These are phyloP conservation scores for Cyberlindnera japonica DNA, from an alignment of 805 yeast species.

Conservation along the genomic window DNA sequence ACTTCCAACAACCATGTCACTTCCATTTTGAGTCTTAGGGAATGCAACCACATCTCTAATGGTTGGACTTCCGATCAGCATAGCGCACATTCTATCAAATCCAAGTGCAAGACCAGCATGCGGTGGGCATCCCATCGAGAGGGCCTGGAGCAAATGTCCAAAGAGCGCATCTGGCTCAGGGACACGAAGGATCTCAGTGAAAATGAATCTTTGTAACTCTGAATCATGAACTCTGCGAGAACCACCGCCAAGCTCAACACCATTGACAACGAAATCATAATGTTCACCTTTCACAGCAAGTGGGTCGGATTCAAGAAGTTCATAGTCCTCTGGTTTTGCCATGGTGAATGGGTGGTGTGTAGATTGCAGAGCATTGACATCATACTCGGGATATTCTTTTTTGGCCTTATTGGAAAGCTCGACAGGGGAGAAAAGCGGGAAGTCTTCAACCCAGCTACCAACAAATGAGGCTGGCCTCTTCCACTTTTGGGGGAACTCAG, in stretches of 20 bases:
- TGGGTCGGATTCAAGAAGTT: conserved; percentile 50
- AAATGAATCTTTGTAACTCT: conserved; percentile 66
- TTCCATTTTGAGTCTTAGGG: conserved; percentile 88
- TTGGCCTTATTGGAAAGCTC: conserved; percentile 34
- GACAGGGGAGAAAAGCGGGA: conserved; percentile 84
- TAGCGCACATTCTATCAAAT: conserved; percentile 88
- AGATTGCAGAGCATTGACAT: conserved; percentile 45
- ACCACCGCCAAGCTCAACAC: conserved; percentile 97
- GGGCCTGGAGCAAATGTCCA: conserved; percentile 81
- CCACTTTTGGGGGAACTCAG: conserved; percentile 46
- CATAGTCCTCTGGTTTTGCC: conserved; percentile 71
- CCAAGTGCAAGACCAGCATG: conserved; percentile 98
- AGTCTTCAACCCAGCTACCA: conserved; percentile 84
- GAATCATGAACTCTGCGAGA: conserved; percentile 92
- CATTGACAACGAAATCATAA: conserved; percentile 90
- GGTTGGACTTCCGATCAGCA: conserved; percentile 71
- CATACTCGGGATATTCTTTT: conserved; percentile 59
- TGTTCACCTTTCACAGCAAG: conserved; percentile 79
- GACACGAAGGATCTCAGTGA: conserved; percentile 61
- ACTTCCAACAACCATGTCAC: conserved; percentile 82
- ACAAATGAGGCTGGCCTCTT: conserved; percentile 39
- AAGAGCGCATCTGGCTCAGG: conserved; percentile 58
- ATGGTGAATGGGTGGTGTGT: conserved; percentile 99
- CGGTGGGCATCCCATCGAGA: conserved; percentile 94
- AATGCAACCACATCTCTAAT: conserved; percentile 94